These are phyloP conservation scores for Corynespora cassiicola DNA, from an alignment of 2,329 filamentous ascomycete genomes.

Conservation along the genomic window DNA sequence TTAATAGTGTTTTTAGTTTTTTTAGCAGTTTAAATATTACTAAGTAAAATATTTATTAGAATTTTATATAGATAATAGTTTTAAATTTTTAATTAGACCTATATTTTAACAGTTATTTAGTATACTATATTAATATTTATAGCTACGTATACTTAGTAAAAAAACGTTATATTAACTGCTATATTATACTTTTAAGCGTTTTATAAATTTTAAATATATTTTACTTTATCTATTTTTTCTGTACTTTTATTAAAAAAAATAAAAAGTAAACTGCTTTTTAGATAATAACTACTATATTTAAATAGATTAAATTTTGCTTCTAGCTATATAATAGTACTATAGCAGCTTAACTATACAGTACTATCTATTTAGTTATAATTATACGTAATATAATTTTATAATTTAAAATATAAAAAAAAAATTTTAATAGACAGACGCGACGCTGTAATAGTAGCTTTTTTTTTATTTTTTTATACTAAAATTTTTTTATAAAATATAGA, in stretches of 20 bases:
- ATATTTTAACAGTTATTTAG: constrained; percentile 1
- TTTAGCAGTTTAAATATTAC: constrained; percentile 2
- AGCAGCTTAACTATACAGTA: constrained; percentile 1
- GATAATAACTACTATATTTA: constrained; percentile 1
- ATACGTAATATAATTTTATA: constrained; percentile 1
- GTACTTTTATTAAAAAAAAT: constrained; percentile 1
- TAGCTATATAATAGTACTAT: constrained; percentile 2
- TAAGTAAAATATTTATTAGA: constrained; percentile 2
- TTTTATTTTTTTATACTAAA: constrained; percentile 2
- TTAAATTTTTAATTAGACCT: constrained; percentile 1
- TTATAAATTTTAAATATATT: constrained; percentile 1
- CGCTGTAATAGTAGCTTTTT: constrained; percentile 4
- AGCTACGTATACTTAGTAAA: constrained; percentile 1
- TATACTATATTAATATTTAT: constrained; percentile 1
- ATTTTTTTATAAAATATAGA: not conserved
- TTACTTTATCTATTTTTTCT: constrained; percentile 2
- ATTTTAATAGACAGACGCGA: constrained; percentile 2
- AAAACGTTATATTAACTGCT: constrained; percentile 2
- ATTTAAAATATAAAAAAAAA: not conserved
- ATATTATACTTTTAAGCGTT: constrained; percentile 4
- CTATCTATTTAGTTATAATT: constrained; percentile 2
- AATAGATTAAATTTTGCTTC: constrained; percentile 3
- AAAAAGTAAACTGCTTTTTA: constrained; percentile 2
- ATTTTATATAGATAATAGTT: constrained; percentile 1
- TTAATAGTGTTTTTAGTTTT: constrained; percentile 3